These are phyloP conservation scores for Cucurbita ficifolia DNA, from an alignment of 306 rosid species.

Conservation along the genomic window DNA sequence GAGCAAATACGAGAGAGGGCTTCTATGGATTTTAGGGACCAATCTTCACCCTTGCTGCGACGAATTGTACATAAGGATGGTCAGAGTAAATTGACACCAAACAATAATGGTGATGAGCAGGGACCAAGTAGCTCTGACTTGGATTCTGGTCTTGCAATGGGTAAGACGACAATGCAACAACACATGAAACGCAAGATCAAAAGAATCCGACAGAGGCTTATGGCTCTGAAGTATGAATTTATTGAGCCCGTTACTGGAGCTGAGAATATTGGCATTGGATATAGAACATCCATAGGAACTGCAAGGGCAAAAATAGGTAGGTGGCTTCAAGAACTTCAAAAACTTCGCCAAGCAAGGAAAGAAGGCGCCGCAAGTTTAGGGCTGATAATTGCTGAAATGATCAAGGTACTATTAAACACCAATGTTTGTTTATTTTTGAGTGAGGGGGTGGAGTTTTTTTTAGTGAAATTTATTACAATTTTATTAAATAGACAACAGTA, in stretches of 20 bases:
- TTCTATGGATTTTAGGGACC: slow-evolving; percentile 94
- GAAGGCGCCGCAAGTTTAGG: slow-evolving; percentile 96
- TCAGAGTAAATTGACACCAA: slow-evolving; percentile 50
- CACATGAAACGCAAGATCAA: slow-evolving; percentile 90
- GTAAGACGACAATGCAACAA: slow-evolving; percentile 48
- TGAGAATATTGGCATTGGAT: slow-evolving; percentile 86
- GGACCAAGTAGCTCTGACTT: slow-evolving; percentile 40
- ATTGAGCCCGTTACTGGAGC: slow-evolving; percentile 58
- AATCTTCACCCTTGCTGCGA: slow-evolving; percentile 74
- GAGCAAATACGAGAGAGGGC: slow-evolving; percentile 99
- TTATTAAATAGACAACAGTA: not conserved
- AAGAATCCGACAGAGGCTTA: slow-evolving; percentile 85
- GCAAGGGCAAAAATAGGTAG: slow-evolving; percentile 86
- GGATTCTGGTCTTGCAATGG: slow-evolving; percentile 47
- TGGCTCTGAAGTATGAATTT: slow-evolving; percentile 91
- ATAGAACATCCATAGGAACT: slow-evolving; percentile 73
- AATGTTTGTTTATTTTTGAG: not conserved
- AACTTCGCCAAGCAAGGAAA: slow-evolving; percentile 95
- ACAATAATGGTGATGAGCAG: slow-evolving; percentile 47
- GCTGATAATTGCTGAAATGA: slow-evolving; percentile 75
- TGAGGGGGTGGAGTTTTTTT: not conserved
- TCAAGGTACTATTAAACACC: slow-evolving; percentile 44
- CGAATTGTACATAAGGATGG: slow-evolving; percentile 58
- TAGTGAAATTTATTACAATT: not conserved
- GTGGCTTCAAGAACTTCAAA: slow-evolving; percentile 98